Evolutionary conservation across 495 filamentous ascomycete genomes (phyloP).

Genomic region (Trichoderma asperelloides): DNA sequence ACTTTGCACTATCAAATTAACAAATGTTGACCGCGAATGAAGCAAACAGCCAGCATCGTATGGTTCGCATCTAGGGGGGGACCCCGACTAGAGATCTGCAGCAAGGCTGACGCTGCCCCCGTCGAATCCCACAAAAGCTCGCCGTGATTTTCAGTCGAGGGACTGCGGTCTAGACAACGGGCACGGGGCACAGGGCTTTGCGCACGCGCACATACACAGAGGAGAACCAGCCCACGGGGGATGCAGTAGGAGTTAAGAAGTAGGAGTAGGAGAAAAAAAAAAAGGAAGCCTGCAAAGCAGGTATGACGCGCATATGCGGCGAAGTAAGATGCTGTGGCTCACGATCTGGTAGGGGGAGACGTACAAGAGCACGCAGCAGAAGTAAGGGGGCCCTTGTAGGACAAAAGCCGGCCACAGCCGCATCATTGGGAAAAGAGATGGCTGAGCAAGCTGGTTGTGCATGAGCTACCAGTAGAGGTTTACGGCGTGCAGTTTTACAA

Average conservation of each 20-base stretch:
- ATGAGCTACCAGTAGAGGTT: neutral
- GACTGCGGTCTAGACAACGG: neutral
- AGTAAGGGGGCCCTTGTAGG: neutral
- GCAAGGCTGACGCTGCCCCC: neutral
- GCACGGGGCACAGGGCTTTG: neutral
- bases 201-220: neutral
- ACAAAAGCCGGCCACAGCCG: neutral
- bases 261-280: neutral
- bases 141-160: slow-evolving; percentile 6
- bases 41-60: neutral
- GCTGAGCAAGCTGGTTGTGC: neutral
- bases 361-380: neutral
- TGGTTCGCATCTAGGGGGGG: neutral
- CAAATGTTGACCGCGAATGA: neutral
- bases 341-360: neutral
- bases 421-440: neutral
- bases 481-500: neutral
- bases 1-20: neutral
- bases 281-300: neutral
- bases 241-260: neutral
- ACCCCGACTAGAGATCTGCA: neutral
- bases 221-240: neutral
- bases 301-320: slow-evolving; percentile 6
- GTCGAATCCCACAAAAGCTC: neutral
- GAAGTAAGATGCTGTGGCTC: neutral